Evolutionary conservation across 2,329 filamentous ascomycete genomes (phyloP).

Genomic region (Xylariaceae sp.): DNA sequence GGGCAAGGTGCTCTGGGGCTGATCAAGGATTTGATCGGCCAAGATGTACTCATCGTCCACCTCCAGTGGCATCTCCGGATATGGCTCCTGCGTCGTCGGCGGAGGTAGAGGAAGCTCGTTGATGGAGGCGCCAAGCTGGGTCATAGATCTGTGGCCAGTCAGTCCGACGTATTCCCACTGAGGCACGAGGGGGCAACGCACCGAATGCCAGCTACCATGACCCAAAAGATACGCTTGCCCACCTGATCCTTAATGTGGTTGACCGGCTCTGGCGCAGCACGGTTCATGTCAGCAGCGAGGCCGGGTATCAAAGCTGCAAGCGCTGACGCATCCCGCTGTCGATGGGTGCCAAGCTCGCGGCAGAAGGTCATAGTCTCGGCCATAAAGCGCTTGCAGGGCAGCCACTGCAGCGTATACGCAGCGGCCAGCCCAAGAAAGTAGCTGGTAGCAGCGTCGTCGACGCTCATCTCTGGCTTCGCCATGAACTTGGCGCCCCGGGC

Average conservation of each 20-base stretch:
- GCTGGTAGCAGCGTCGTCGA: slow-evolving; percentile 63
- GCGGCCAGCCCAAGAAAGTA: slow-evolving; percentile 65
- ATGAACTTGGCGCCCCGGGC: slow-evolving; percentile 49
- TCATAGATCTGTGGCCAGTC: slow-evolving; percentile 52
- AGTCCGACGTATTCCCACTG: not conserved
- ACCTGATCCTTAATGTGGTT: slow-evolving; percentile 68
- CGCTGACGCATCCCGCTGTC: slow-evolving; percentile 34
- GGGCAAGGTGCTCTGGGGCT: slow-evolving; percentile 61
- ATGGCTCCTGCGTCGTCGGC: slow-evolving; percentile 65
- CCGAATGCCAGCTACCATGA: slow-evolving; percentile 66
- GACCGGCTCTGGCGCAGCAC: slow-evolving; percentile 39
- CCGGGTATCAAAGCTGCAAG: slow-evolving; percentile 14
- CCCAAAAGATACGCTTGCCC: slow-evolving; percentile 77
- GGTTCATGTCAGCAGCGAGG: slow-evolving; percentile 30
- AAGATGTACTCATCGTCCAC: slow-evolving; percentile 80
- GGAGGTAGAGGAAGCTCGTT: slow-evolving; percentile 69
- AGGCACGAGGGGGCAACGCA: no score
- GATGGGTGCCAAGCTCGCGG: slow-evolving; percentile 58
- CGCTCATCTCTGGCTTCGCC: slow-evolving; percentile 42
- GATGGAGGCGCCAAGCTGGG: slow-evolving; percentile 66
- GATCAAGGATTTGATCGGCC: slow-evolving; percentile 59
- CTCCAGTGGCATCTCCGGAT: slow-evolving; percentile 72
- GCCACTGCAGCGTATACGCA: slow-evolving; percentile 61
- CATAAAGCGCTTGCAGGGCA: slow-evolving; percentile 61
- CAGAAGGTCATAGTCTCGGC: slow-evolving; percentile 64